Evolutionary conservation across 371 early-diverging fungal genomes (phyloP), one percentile per base, ranked within the genome.

Genomic region (Sporodiniella umbellata): DNA sequence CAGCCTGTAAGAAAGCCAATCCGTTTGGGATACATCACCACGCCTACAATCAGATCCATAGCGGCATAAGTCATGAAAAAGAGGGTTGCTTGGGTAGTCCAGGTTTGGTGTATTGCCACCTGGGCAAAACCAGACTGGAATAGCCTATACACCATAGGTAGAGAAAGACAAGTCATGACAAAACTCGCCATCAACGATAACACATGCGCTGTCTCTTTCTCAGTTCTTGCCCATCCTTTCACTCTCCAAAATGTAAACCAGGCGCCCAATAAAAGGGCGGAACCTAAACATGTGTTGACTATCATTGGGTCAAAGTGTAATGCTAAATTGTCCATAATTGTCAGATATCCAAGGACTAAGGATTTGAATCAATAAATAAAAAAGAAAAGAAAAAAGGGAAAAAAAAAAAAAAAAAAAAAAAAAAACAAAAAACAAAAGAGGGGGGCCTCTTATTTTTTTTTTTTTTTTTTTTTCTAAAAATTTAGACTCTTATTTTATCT

Each of bases 1-100:
- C 80, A 80, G 6, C 79, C 79, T 26, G 79, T 80, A 14, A 83
- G 62, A 1, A 71, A 42, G 18, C 72, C 77, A 23, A 83, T 62
- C 33, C 75, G 67, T 33, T 52, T 54, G 17, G 67, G 57, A 47
- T 83, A 83, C 14, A 68, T 72, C 4, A 75, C 40, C 10, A 44
- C 31, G 3, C 83, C 83, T 26, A 80, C 33, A 3, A 51, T 15
- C 14, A 83, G 46, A 52, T 83, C 83, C n/a, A 68, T 48, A 1
- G 71, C 30, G 18, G 79, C 45, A 42, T 74, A 83, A 1, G 65
- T 64, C 49, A 70, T 61, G 30, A 76, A 76, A 39, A 70, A 72
- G 1, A 60, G 51, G 0, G 70, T 67, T 1, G 55, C 51, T 7
- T 50, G 35, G 4, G 67, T 47, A 7, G 74, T 66, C 65, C 64